phyloP scores from a whole-genome alignment of 352 stramenopile genomes.

The Phytophthora palmivora region DNA sequence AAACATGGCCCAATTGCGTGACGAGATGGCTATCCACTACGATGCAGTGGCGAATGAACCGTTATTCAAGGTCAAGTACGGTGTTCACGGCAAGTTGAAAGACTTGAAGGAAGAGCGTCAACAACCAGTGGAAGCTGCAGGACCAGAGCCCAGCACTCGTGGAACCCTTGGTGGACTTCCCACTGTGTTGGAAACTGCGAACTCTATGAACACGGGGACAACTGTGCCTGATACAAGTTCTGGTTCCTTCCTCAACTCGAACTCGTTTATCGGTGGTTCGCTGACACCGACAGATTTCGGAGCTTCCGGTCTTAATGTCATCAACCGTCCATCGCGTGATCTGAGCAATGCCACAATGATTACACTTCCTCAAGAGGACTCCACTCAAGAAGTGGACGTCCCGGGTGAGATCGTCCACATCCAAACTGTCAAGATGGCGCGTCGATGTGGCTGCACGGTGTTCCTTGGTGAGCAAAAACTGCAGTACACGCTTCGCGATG shows the following conservation, averaged over 20 bases:
- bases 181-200: constrained; percentile 27
- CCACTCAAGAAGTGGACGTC: constrained; percentile 68
- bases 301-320: constrained; percentile 29
- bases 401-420: constrained; percentile 80
- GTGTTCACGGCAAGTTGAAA: constrained; percentile 48
- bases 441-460: constrained; percentile 69
- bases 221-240: constrained; percentile 31
- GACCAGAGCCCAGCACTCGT: constrained; percentile 19
- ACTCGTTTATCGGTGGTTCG: constrained; percentile 24
- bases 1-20: constrained; percentile 69
- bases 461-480: constrained; percentile 73
- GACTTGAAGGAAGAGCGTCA: constrained; percentile 40
- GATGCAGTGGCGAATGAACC: constrained; percentile 68
- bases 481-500: constrained; percentile 73
- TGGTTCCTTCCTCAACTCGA: constrained; percentile 24
- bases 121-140: constrained; percentile 22
- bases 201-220: constrained; percentile 21
- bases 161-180: constrained; percentile 16
- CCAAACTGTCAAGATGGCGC: constrained; percentile 56
- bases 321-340: constrained; percentile 39
- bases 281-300: constrained; percentile 31
- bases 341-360: constrained; percentile 50
- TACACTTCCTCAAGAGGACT: constrained; percentile 48
- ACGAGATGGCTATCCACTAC: constrained; percentile 76
- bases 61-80: constrained; percentile 67